phyloP scores from a whole-genome alignment of 495 filamentous ascomycete species.

The Poronia punctata region DNA sequence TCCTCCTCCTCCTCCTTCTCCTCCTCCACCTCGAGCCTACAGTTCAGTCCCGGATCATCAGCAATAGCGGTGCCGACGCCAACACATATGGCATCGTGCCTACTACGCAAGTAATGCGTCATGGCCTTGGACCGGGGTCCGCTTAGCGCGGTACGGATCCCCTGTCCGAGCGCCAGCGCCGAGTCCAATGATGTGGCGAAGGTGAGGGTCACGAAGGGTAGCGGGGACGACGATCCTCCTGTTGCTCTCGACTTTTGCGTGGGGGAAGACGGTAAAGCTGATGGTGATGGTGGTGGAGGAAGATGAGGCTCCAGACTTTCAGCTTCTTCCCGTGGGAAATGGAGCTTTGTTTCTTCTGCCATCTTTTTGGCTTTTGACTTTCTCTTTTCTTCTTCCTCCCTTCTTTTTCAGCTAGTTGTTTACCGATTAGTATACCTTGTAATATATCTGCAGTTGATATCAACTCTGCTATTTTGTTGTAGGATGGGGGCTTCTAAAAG shows the following conservation, averaged over 20 bases:
- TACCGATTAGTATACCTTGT: too few relatives aligned
- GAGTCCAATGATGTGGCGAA: constrained; percentile 89
- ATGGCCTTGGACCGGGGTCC: constrained; percentile 77
- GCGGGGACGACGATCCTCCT: constrained; percentile 2
- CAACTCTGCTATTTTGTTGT: too few relatives aligned
- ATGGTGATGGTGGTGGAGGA: not conserved
- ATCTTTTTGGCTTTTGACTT: constrained; percentile 6
- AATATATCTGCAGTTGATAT: too few relatives aligned
- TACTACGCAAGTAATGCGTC: constrained; percentile 80
- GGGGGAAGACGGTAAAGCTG: too few relatives aligned
- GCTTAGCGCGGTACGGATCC: constrained; percentile 70
- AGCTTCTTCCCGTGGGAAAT: constrained; percentile 15
- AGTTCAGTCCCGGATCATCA: constrained; percentile 82
- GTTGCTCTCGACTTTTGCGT: constrained; percentile 1
- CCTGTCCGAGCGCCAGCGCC: constrained; percentile 64
- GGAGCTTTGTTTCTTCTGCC: constrained; percentile 18
- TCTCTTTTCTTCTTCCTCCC: too few relatives aligned
- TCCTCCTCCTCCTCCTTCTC: too few relatives aligned
- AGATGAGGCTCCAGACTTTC: constrained; percentile 24
- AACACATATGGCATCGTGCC: constrained; percentile 77
- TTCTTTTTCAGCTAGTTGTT: too few relatives aligned
- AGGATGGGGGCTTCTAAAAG: too few relatives aligned
- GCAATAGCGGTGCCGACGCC: constrained; percentile 76
- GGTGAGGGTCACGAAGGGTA: constrained; percentile 59
- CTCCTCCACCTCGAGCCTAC: constrained; percentile 59